These are phyloP conservation scores for Lecanicillium sp. DNA, from an alignment of 2,329 filamentous ascomycete genomes.

Conservation along the genomic window DNA sequence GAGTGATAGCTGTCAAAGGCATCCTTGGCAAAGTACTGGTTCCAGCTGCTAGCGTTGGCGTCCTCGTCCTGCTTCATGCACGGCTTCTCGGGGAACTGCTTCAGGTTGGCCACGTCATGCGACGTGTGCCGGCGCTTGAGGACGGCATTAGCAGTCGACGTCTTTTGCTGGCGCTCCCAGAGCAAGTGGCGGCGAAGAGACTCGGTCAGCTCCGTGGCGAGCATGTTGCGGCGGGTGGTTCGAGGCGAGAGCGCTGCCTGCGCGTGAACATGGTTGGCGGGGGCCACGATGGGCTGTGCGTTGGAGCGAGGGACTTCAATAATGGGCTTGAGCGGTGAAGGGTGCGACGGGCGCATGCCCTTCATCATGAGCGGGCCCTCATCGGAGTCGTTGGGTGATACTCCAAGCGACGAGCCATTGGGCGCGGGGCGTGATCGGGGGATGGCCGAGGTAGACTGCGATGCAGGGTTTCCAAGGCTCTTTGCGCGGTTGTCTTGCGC, in stretches of 20 bases:
- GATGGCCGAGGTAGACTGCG: slow-evolving; percentile 63
- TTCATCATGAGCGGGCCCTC: slow-evolving; percentile 59
- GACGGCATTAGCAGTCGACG: slow-evolving; percentile 78
- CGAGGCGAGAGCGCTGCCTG: slow-evolving; percentile 79
- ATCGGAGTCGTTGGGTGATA: slow-evolving; percentile 51
- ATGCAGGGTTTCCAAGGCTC: slow-evolving; percentile 60
- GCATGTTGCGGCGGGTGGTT: slow-evolving; percentile 90
- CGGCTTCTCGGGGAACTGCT: slow-evolving; percentile 65
- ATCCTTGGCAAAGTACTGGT: slow-evolving; percentile 78
- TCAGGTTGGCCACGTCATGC: slow-evolving; percentile 82
- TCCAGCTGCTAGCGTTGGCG: slow-evolving; percentile 67
- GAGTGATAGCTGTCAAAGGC: slow-evolving; percentile 44
- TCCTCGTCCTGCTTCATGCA: slow-evolving; percentile 53
- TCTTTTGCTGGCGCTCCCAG: slow-evolving; percentile 94
- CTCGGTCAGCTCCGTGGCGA: slow-evolving; percentile 88
- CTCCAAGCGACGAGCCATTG: slow-evolving; percentile 34
- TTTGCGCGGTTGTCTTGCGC: slow-evolving; percentile 66
- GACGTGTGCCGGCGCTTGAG: slow-evolving; percentile 86
- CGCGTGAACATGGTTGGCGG: slow-evolving; percentile 54
- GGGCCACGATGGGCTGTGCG: slow-evolving; percentile 72
- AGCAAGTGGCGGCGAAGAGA: slow-evolving; percentile 85
- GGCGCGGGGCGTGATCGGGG: slow-evolving; percentile 49
- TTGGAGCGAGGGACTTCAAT: slow-evolving; percentile 58
- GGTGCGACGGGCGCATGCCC: slow-evolving; percentile 40
- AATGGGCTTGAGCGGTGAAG: slow-evolving; percentile 43